A percentile compares a stretch with the other conserved stretches of the same genome.
Conservation (phyloP, 768 basidiomycete genomes). For the Pleurotus salmoneostramineus region DNA sequence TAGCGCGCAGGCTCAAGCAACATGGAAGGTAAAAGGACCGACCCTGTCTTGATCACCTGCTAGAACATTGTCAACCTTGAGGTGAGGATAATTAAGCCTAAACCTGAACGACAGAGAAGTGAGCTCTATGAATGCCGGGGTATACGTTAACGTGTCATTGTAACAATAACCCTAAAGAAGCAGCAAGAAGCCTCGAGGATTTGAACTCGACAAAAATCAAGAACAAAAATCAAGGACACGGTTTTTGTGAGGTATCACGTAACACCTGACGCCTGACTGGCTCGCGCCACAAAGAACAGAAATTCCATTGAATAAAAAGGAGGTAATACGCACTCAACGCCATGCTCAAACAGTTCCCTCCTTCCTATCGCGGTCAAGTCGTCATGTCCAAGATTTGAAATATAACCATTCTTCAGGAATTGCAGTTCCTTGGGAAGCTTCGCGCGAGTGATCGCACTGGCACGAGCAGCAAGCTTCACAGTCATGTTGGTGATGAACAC, state of each 20-base stretch:
- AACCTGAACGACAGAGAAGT: conserved; percentile 14
- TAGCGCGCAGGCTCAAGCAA: too few relatives aligned
- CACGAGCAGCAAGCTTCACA: conserved; percentile 21
- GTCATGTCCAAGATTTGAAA: conserved; percentile 25
- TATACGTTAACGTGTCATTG: too few relatives aligned
- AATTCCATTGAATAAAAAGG: neutral
- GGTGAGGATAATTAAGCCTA: conserved; percentile 24
- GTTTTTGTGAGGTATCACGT: too few relatives aligned
- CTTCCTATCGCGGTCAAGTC: conserved; percentile 33
- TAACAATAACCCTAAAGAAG: too few relatives aligned
- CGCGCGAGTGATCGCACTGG: conserved; percentile 18
- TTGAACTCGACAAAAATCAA: too few relatives aligned
- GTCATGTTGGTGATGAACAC: conserved; percentile 28
- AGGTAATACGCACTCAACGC: neutral
- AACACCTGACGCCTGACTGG: neutral
- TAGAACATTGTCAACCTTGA: conserved; percentile 19
- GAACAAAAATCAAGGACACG: too few relatives aligned
- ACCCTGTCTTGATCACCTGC: conserved; percentile 29
- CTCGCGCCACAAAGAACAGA: too few relatives aligned
- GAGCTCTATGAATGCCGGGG: too few relatives aligned
- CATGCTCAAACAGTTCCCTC: neutral
- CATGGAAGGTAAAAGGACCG: neutral
- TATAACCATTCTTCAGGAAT: conserved; percentile 34
- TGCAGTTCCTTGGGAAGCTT: conserved; percentile 26
- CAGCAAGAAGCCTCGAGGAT: too few relatives aligned